phyloP scores from a whole-genome alignment of 345 rosid genomes.

The Populus deltoides region DNA sequence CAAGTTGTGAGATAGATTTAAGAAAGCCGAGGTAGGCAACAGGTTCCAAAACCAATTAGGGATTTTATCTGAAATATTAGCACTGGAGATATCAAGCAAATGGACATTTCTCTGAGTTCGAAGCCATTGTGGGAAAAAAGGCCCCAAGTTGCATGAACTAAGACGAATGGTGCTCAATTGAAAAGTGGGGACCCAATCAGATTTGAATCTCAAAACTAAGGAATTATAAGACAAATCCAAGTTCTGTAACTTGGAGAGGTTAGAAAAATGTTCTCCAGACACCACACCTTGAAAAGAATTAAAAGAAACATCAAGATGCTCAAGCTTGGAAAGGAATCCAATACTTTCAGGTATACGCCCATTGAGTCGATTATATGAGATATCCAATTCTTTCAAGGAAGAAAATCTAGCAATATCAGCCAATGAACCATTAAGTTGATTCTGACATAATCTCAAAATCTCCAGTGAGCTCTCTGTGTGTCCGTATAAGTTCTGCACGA shows the following conservation, averaged over 20 bases:
- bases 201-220: constrained; percentile 12
- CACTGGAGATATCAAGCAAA: constrained; percentile 21
- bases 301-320: neutral
- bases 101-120: neutral
- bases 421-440: constrained; percentile 21
- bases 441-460: constrained; percentile 6
- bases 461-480: constrained; percentile 16
- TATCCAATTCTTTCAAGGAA: neutral
- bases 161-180: constrained; percentile 6
- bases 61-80: constrained; percentile 22
- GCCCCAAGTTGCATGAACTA: constrained; percentile 24
- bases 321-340: constrained; percentile 10
- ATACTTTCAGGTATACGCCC: constrained; percentile 13
- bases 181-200: constrained; percentile 33
- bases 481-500: constrained; percentile 13
- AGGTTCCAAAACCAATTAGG: constrained; percentile 28
- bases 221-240: constrained; percentile 17
- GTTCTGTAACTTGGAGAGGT: constrained; percentile 16
- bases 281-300: constrained; percentile 27
- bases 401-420: constrained; percentile 13
- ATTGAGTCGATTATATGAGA: neutral
- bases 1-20: constrained; percentile 31
- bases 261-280: constrained; percentile 22
- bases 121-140: constrained; percentile 35
- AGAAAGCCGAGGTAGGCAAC: neutral